phyloP scores from a whole-genome alignment of 305 asterid genomes.

The Fraxinus latifolia region DNA sequence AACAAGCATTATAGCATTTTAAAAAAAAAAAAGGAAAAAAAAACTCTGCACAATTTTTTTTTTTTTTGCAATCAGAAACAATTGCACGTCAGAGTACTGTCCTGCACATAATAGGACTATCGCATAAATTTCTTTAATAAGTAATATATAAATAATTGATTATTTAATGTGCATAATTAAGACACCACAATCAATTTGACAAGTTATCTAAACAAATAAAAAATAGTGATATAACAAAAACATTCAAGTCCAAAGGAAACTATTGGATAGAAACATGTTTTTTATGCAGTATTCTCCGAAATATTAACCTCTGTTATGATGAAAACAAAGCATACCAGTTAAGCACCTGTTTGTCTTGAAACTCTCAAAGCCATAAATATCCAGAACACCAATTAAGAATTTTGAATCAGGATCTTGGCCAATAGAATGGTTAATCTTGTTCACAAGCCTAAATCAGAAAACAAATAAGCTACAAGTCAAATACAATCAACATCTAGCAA shows the following conservation, averaged over 20 bases:
- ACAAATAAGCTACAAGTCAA: constrained; percentile 20
- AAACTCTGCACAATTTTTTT: no score
- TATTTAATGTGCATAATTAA: neutral
- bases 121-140: neutral
- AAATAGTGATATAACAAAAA: constrained; percentile 6
- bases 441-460: constrained; percentile 66
- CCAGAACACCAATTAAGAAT: constrained; percentile 85
- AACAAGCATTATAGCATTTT: neutral
- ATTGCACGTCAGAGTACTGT: neutral
- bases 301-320: constrained; percentile 44
- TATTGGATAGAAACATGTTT: constrained; percentile 15
- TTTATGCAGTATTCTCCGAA: constrained; percentile 39
- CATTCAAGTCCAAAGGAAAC: constrained; percentile 18
- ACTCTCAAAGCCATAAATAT: constrained; percentile 97
- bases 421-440: constrained; percentile 79
- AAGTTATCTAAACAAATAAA: constrained; percentile 1
- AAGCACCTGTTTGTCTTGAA: constrained; percentile 99
- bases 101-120: neutral
- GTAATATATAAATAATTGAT: neutral
- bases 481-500: neutral
- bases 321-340: constrained; percentile 92
- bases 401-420: constrained; percentile 89
- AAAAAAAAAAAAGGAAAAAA: neutral
- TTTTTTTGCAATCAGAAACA: neutral
- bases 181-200: constrained; percentile 11